phyloP scores from a whole-genome alignment of 2,329 filamentous ascomycete genomes.

The Diaporthe sp. region DNA sequence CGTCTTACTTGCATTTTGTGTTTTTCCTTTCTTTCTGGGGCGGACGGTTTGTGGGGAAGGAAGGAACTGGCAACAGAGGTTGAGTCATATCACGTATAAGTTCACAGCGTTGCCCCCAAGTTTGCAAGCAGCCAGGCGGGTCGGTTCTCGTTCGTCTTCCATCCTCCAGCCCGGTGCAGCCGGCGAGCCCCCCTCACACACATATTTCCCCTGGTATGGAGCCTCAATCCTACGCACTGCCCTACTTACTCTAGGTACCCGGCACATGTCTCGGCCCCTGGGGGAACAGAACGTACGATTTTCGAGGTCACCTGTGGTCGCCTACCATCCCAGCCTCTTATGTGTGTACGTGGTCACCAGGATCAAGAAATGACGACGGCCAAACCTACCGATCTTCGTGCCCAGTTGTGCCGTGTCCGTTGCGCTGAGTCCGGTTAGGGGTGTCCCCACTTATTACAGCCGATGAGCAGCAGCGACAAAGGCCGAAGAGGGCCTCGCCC shows the following conservation, averaged over 20 bases:
- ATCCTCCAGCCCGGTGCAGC: slow-evolving; percentile 5
- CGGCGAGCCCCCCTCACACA: background rate
- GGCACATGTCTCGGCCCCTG: background rate
- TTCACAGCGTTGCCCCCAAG: background rate
- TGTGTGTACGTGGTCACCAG: background rate
- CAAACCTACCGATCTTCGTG: background rate
- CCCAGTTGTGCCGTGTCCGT: background rate
- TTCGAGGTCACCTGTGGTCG: background rate
- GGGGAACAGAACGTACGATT: slow-evolving; percentile 1
- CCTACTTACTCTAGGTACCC: background rate
- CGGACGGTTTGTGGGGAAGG: background rate
- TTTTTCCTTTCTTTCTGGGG: too few species aligned
- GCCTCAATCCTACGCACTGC: slow-evolving; percentile 4
- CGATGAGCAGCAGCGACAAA: slow-evolving; percentile 5
- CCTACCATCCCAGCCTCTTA: background rate
- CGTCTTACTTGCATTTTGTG: background rate
- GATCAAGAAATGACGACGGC: slow-evolving; percentile 14
- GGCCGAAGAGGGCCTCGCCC: slow-evolving; percentile 13
- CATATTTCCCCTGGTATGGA: background rate
- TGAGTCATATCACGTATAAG: slow-evolving; percentile 6
- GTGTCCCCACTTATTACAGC: slow-evolving; percentile 21
- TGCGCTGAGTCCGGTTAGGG: background rate
- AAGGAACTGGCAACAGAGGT: background rate
- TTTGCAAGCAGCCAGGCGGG: background rate
- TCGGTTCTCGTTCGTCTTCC: background rate